Base-by-base conservation (phyloP, 139 green algal species). In the Astrephomene gubernaculifera region DNA sequence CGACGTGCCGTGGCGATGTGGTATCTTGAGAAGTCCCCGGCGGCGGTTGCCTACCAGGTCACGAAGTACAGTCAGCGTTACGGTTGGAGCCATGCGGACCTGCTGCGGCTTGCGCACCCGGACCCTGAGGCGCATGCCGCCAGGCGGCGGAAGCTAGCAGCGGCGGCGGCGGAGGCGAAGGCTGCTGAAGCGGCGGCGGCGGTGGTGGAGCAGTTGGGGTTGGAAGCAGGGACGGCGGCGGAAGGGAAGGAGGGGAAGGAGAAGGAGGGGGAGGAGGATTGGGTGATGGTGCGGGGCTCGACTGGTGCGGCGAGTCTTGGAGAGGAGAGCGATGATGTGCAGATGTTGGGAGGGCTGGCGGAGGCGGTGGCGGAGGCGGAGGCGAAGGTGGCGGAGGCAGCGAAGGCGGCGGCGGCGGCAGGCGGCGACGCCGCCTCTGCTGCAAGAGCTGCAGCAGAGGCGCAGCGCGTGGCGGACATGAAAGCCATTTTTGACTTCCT, bases 41-140 rank as follows among this genome's bases (percentile, higher is more conserved):
- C 45, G 0, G 67, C 67, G 29, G 61, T 86, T 35, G 80, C 80
- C 22, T 79, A 71, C 80, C 80, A 86, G 67, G 67, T 25, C 17
- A 86, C 80, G 36, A 86, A 86, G 68, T 86, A 86, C 68, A 71
- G 67, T 31, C 79, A 85, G 61, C 79, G 79, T 24, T 41, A 68
- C n/a, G 79, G 79, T 44, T 85, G 79, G 79, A 65, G 63, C 45
- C 79, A 85, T 64, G 79, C 79, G 27, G 79, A 85, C 65, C 43
- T 85, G 44, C 64, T 85, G 39, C 63, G 79, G 0, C 79, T 85
- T 21, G 79, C 79, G 19, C 79, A 85, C 43, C 79, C 79, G 29
- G 64, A 85, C 79, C 63, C 79, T 0, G 33, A 85, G 79, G 1
- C 17, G 29, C 36, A 85, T 5, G 44, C 19, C 1, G 21, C 60